phyloP scores from a whole-genome alignment of 164 flowering plant genomes.

The Stephania yunnanensis region DNA sequence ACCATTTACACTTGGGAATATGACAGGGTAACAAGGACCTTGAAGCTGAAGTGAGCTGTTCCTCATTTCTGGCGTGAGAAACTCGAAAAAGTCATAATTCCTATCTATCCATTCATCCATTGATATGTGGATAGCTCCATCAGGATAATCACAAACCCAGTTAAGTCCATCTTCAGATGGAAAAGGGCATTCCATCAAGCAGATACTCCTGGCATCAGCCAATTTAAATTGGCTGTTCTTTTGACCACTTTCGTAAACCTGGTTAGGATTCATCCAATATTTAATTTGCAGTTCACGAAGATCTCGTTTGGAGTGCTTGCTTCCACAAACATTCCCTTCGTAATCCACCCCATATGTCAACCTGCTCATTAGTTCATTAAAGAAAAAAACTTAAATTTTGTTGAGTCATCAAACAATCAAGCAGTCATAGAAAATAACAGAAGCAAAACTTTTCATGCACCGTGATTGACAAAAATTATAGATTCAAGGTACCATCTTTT shows the following conservation, averaged over 20 bases:
- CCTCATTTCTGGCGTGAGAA: constrained; percentile 79
- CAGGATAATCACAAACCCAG: constrained; percentile 99
- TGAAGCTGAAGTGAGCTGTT: constrained; percentile 91
- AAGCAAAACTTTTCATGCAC: background rate
- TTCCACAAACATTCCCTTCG: constrained; percentile 90
- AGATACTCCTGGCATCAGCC: constrained; percentile 71
- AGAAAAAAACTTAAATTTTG: background rate
- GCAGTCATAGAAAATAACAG: background rate
- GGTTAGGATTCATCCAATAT: constrained; percentile 90
- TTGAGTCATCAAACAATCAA: background rate
- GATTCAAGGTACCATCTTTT: background rate
- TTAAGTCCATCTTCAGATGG: constrained; percentile 75
- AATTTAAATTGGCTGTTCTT: constrained; percentile 59
- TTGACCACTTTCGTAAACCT: constrained; percentile 80
- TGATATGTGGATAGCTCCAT: constrained; percentile 66
- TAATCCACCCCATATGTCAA: constrained; percentile 89
- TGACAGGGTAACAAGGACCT: constrained; percentile 98
- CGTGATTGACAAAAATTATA: background rate
- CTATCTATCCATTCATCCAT: constrained; percentile 83
- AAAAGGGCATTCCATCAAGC: constrained; percentile 85
- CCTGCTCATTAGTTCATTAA: constrained; percentile 30
- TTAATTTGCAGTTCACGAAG: constrained; percentile 72
- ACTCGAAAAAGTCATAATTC: constrained; percentile 83
- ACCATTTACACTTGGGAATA: constrained; percentile 98
- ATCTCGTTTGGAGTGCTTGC: constrained; percentile 65